Evolutionary conservation across 148 eudicot genomes (phyloP).

Genomic region (Rhododendron kiyosumense): DNA sequence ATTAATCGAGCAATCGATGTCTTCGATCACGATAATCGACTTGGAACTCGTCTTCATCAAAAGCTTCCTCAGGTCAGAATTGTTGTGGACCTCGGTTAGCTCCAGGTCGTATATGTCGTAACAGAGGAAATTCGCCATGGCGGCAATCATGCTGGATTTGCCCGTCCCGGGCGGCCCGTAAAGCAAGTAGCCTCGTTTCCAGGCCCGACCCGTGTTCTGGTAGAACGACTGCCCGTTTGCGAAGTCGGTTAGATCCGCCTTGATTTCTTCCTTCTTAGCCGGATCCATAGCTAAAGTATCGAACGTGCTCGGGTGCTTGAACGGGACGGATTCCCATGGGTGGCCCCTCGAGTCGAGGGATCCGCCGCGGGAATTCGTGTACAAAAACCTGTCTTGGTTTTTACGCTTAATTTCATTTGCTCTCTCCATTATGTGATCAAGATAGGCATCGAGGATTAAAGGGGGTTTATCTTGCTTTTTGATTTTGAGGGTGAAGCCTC

Average conservation of each 20-base stretch:
- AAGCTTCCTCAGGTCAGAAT: slow-evolving; percentile 72
- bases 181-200: slow-evolving; percentile 84
- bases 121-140: slow-evolving; percentile 78
- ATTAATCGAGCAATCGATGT: slow-evolving; percentile 81
- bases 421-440: slow-evolving; percentile 53
- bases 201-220: slow-evolving; percentile 78
- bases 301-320: slow-evolving; percentile 92
- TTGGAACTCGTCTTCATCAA: slow-evolving; percentile 89
- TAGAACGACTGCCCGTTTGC: slow-evolving; percentile 63
- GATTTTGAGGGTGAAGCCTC: slow-evolving; percentile 63
- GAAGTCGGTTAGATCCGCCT: slow-evolving; percentile 62
- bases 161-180: slow-evolving; percentile 97
- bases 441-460: slow-evolving; percentile 38
- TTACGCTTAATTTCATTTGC: slow-evolving; percentile 55
- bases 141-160: slow-evolving; percentile 93
- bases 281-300: slow-evolving; percentile 86
- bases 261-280: slow-evolving; percentile 42
- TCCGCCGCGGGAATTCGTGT: slow-evolving; percentile 79
- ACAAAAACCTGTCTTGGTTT: slow-evolving; percentile 61
- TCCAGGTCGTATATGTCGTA: slow-evolving; percentile 91
- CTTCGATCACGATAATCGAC: slow-evolving; percentile 91
- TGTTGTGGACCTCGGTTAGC: slow-evolving; percentile 71
- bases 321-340: slow-evolving; percentile 96
- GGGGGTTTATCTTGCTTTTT: slow-evolving; percentile 37
- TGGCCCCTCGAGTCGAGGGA: slow-evolving; percentile 65